Evolutionary conservation across 495 filamentous ascomycete species (phyloP).

Genomic region (Daldinia caldariorum): DNA sequence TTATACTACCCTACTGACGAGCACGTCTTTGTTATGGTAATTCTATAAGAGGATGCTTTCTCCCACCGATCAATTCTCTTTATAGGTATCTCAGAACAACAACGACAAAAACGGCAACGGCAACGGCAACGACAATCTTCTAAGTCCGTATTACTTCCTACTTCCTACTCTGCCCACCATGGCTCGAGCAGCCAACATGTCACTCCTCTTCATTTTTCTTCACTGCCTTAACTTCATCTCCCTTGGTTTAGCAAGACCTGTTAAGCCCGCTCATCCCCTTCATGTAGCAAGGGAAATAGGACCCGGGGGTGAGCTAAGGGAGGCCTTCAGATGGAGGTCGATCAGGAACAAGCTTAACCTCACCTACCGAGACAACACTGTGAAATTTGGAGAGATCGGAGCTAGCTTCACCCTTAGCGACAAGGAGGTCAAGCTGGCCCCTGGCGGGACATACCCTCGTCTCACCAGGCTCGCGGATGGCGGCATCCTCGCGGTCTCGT

Average conservation of each 20-base stretch:
- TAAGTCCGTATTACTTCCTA: not conserved
- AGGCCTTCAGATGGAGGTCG: not conserved
- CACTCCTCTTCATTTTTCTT: conserved; percentile 21
- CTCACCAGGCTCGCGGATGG: conserved; percentile 56
- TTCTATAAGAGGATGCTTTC: conserved; percentile 22
- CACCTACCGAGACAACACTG: conserved; percentile 22
- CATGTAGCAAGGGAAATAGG: not conserved
- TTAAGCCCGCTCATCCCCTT: not conserved
- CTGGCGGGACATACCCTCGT: conserved; percentile 60
- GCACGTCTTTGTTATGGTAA: conserved; percentile 12
- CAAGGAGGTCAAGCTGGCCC: conserved; percentile 15
- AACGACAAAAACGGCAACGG: not conserved
- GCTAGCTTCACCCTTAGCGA: conserved; percentile 29
- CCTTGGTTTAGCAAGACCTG: conserved; percentile 25
- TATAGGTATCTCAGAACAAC: not conserved
- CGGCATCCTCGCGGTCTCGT: conserved; percentile 57
- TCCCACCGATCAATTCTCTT: conserved; percentile 3
- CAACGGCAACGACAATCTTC: not conserved
- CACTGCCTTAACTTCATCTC: conserved; percentile 26
- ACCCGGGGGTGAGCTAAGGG: not conserved
- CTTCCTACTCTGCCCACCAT: not conserved
- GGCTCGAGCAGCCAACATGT: conserved; percentile 22
- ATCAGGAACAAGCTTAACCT: not conserved
- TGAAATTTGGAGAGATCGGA: conserved; percentile 22
- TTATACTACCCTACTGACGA: not conserved